Evolutionary conservation across 495 filamentous ascomycete genomes (phyloP), one percentile per base, ranked within the genome.

Genomic region (Aspergillus coremiiformis): DNA sequence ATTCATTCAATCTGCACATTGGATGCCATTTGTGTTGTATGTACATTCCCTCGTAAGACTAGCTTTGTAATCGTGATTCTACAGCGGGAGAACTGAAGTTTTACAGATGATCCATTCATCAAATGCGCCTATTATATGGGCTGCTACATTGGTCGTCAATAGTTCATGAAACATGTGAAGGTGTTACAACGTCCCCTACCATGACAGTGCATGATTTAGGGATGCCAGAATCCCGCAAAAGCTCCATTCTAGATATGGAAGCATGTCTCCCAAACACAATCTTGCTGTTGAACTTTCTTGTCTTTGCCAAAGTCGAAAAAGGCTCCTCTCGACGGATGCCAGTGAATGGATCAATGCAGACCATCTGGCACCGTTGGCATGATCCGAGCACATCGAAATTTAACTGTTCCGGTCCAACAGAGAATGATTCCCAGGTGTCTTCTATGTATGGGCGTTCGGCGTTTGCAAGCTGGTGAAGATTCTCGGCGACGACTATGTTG

Each of bases 311-410:
- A 1, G 90, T 96, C 1, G 87, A 79, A 65, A 93, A 94, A 0
- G 93, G 93, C 64, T 96, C 91, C 53, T 88, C 80, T 35, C 83
- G 78, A 66, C 82, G 86, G 42, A 81, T 76, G 0, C 83, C 92
- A 5, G 86, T 94, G 15, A 83, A 69, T 60, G 95, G 93, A 55
- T 98, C 83, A 39, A 96, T 79, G 63, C 92, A 96, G 11, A 98
- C 85, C 89, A 98, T 96, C 59, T 95, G 90, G 54, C 93, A 98
- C 14, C 93, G 71, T 30, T 90, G 78, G 60, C 93, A 98, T 17
- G 83, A 78, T 0, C 89, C 91, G 4, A 96, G 71, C 53, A 91
- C 80, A 58, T 87, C 75, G 47, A 89, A 85, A 3, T 70, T 60
- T 30, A 73, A 50, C 32, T 65, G 52, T 5, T 59, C 49, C 0